phyloP scores from a whole-genome alignment of 1,139 yeast genomes.

The Candida pseudocylindracea region DNA sequence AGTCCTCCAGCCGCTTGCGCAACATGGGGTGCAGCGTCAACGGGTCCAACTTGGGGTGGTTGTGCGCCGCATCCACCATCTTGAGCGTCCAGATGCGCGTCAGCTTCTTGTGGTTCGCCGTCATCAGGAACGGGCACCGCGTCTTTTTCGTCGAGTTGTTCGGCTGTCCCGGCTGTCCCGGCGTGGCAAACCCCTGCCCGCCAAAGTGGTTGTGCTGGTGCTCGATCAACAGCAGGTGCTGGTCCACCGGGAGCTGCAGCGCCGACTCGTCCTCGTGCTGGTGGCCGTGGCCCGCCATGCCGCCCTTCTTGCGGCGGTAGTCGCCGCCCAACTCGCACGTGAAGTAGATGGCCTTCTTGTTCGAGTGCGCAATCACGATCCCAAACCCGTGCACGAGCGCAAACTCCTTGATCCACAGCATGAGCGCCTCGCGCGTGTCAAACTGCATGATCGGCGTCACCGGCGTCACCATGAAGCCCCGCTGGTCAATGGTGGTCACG shows the following conservation, averaged over 20 bases:
- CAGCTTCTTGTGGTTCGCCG: conserved; percentile 27
- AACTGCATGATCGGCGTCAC: conserved; percentile 5
- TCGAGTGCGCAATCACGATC: conserved; percentile 35
- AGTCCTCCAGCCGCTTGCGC: conserved; percentile 28
- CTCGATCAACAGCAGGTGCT: conserved; percentile 3
- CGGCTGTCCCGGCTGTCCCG: neutral
- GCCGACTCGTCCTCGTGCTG: conserved; percentile 9
- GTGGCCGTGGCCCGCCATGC: neutral
- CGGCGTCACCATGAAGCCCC: no score
- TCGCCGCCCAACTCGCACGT: conserved; percentile 41
- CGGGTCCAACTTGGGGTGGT: conserved; percentile 36
- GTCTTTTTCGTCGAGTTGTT: conserved; percentile 27
- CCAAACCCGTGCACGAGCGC: conserved; percentile 38
- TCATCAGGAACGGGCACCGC: conserved; percentile 35
- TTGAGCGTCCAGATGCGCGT: conserved; percentile 28
- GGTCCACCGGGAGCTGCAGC: conserved; percentile 3
- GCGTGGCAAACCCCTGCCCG: no score
- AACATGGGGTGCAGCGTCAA: conserved; percentile 34
- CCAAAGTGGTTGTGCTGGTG: conserved; percentile 14
- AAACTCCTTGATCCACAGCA: conserved; percentile 31
- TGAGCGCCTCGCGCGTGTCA: conserved; percentile 24
- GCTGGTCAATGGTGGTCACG: no score
- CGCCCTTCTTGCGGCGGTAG: conserved; percentile 26
- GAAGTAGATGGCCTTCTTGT: conserved; percentile 34
- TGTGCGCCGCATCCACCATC: conserved; percentile 33